Evolutionary conservation across 163 green algal genomes (phyloP), one percentile per base, ranked within the genome.

Genomic region (Smithsoniella earleae): DNA sequence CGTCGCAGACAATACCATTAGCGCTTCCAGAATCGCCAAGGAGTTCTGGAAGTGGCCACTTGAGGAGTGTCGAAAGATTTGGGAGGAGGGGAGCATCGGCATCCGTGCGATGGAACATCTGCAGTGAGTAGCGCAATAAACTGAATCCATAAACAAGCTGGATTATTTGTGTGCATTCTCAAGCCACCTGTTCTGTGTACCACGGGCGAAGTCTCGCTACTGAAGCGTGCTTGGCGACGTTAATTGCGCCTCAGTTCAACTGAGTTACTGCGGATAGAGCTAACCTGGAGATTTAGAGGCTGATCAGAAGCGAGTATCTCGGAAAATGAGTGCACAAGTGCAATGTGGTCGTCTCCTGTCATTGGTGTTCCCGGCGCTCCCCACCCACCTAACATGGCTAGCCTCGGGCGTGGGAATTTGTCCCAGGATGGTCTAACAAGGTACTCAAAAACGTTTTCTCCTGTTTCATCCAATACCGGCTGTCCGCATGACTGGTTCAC

Each of bases 341-440:
- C 34, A 16, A 69, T 31, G 25, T 69, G 58, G 1, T 69, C 27
- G n/a, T 69, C 58, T 3, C 58, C 58, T 30, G 31, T 69, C 30
- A 69, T 31, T 34, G 31, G 27, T 45, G 58, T 43, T 30, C 58
- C 58, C 6, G 58, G 58, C 16, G 27, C 27, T 30, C 58, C 58
- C 58, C 58, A 69, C 5, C 58, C 58, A 28, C 58, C 58, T 3
- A 69, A 25, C 58, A 69, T 69, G 20, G 58, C 58, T 13, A 69
- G 16, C 58, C 58, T 69, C 0, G 58, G 58, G 27, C 58, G n/a
- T 5, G 58, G 58, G 25, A 69, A 69, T 13, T 69, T 34, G 58
- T 69, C 34, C 58, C 58, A 69, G 16, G 40, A 30, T 13, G 18
- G 16, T 5, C 58, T 30, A 36, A 40, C 16, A 30, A 69, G 25